Percentiles rank a stretch among this genome's conserved stretches.
These are phyloP conservation scores for Ogataea nonfermentans DNA, from an alignment of 805 yeast species.

Conservation along the genomic window DNA sequence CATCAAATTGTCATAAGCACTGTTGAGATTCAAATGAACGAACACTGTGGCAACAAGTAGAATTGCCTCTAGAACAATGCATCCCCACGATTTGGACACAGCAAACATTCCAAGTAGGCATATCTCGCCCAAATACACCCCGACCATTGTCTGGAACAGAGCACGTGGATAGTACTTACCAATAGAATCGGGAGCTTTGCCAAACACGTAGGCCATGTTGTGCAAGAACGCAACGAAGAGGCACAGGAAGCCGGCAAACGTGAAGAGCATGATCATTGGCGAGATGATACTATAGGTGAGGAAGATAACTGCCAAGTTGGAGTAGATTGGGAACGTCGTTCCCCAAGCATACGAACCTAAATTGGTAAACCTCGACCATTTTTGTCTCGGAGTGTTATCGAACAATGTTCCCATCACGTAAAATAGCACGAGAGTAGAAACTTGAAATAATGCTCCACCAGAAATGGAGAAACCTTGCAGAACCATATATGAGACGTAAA, in stretches of 20 bases:
- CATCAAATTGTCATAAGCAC: conserved; percentile 65
- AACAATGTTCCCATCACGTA: conserved; percentile 55
- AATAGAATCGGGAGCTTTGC: conserved; percentile 68
- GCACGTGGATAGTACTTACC: conserved; percentile 90
- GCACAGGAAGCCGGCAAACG: conserved; percentile 65
- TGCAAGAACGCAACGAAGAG: conserved; percentile 76
- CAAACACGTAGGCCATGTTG: conserved; percentile 68
- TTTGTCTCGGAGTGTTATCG: conserved; percentile 67
- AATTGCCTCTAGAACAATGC: conserved; percentile 72
- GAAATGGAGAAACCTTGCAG: conserved; percentile 68
- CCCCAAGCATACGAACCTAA: conserved; percentile 66
- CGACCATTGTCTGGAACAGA: conserved; percentile 81
- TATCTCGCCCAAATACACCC: conserved; percentile 83
- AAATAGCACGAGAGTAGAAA: conserved; percentile 55
- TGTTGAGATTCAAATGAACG: conserved; percentile 60
- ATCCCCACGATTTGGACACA: conserved; percentile 95
- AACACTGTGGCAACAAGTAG: conserved; percentile 64
- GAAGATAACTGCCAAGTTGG: conserved; percentile 66
- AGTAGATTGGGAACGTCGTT: conserved; percentile 71
- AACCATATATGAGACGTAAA: conserved; percentile 63
- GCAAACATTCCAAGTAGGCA: conserved; percentile 84
- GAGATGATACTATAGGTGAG: conserved; percentile 72
- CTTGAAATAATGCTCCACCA: conserved; percentile 63
- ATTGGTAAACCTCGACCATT: conserved; percentile 55
- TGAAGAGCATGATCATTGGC: conserved; percentile 78